Base-by-base conservation (phyloP, 1,284 basidiomycete species). In the Peniophora sp. region DNA sequence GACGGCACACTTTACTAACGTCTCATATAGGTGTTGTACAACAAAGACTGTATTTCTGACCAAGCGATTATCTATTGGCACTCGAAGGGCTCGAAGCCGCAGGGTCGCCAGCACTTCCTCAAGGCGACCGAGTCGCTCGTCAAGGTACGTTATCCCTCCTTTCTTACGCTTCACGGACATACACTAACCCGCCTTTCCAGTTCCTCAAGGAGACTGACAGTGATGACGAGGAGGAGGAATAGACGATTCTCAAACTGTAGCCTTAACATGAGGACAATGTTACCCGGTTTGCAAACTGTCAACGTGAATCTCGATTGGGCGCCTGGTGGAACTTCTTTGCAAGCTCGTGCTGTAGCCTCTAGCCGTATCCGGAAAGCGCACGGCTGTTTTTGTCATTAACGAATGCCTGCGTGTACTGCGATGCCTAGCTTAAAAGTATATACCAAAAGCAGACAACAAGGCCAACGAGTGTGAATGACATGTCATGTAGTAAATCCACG, bases 21-120 rank as follows among this genome's bases (percentile, higher is more conserved):
- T 38, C 44, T 49, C 39, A 50, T 51, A 3, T 56, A 92, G 89
- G 85, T 94, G 63, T 76, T 96, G 67, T 97, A 97, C 73, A 95
- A 94, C 69, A 85, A 89, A 62, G 95, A 98, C 63, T 93, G 92
- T 69, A 79, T 97, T 59, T 89, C 91, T 54, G 92, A 95, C 64
- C 89, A 94, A 66, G 94, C 95, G 55, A 95, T 98, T 63, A 88
- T 97, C 55, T 98, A 97, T 71, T 98, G 95, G 95, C 79, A 92
- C 70, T 85, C 90, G 70, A 98, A 98, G 71, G 95, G 96, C 52
- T 89, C 93, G 51, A 97, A 94, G 72, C 81, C 92, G 1, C 90
- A 97, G 66, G 95, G 94, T 50, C 86, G 89, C 66, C 91, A 95
- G 66, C 89, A 95, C 67, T 97, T 98, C 78, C 73, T 97, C 59